Conservation (phyloP, 2,329 filamentous ascomycete species). For the Fusarium phyllophilum region DNA sequence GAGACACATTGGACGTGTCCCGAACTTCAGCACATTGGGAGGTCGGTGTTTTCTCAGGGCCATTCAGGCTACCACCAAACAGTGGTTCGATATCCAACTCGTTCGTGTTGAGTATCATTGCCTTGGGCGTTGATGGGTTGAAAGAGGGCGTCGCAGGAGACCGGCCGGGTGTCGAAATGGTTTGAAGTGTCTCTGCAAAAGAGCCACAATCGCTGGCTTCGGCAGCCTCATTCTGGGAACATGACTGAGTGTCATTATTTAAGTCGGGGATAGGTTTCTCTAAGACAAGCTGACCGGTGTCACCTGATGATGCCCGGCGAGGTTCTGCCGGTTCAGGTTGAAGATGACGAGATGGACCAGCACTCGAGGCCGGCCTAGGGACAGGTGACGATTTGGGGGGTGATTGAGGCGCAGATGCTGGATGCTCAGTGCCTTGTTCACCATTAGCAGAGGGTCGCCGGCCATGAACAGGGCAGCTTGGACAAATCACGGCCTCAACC, state of each 20-base stretch:
- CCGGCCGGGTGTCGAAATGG: conserved; percentile 17
- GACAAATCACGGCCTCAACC: conserved; percentile 16
- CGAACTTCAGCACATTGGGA: neutral
- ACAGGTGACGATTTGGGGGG: neutral
- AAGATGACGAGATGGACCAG: neutral
- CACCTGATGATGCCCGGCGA: conserved; percentile 6
- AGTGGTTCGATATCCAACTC: conserved; percentile 11
- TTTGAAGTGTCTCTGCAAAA: conserved; percentile 20
- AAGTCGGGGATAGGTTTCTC: neutral
- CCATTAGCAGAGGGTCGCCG: neutral
- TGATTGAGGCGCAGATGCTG: neutral
- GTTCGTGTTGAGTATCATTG: conserved; percentile 35
- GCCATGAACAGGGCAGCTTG: conserved; percentile 26
- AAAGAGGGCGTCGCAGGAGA: conserved; percentile 38
- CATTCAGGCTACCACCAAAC: neutral
- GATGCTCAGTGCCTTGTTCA: neutral
- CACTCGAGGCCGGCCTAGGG: neutral
- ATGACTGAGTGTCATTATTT: neutral
- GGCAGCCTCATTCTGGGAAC: conserved; percentile 18
- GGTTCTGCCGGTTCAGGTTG: neutral
- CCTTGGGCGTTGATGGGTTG: conserved; percentile 45
- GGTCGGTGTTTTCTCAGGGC: neutral
- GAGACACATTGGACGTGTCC: neutral
- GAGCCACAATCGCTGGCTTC: conserved; percentile 29
- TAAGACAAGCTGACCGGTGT: neutral